Percentiles rank a stretch among this genome's conserved stretches.
Evolutionary conservation across 1,284 basidiomycete genomes (phyloP).

Genomic region (Nidula niveotomentosa): DNA sequence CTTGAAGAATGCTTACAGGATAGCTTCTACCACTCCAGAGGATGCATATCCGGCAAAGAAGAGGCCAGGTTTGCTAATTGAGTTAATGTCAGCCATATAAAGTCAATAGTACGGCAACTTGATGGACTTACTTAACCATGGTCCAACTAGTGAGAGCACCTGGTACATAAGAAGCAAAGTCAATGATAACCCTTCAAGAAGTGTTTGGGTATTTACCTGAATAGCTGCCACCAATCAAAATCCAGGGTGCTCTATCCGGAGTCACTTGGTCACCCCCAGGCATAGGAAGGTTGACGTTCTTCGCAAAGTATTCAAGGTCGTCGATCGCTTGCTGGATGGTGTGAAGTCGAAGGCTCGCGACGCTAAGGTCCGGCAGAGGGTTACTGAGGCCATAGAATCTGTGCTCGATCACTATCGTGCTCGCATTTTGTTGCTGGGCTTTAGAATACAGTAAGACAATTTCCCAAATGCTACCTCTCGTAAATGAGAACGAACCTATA

Average conservation of each 20-base stretch:
- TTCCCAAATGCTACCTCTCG: neutral
- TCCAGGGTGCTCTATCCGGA: conserved; percentile 63
- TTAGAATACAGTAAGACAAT: conserved; percentile 11
- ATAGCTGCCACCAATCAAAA: conserved; percentile 72
- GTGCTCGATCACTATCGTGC: conserved; percentile 54
- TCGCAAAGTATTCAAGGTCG: conserved; percentile 69
- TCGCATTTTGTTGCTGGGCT: conserved; percentile 65
- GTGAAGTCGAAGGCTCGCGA: conserved; percentile 53
- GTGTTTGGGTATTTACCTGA: conserved; percentile 27
- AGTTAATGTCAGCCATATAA: conserved; percentile 1
- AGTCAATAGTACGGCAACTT: neutral
- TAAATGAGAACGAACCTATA: conserved; percentile 30
- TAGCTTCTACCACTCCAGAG: conserved; percentile 71
- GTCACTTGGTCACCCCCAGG: conserved; percentile 57
- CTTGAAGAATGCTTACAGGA: conserved; percentile 36
- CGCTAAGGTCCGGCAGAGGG: conserved; percentile 61
- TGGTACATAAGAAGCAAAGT: conserved; percentile 3
- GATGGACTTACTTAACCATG: conserved; percentile 57
- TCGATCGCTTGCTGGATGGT: conserved; percentile 76
- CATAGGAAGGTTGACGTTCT: conserved; percentile 66
- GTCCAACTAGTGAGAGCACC: conserved; percentile 71
- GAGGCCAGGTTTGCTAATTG: conserved; percentile 55
- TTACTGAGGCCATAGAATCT: conserved; percentile 48
- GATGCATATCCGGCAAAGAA: conserved; percentile 72
- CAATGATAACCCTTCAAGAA: neutral